Evolutionary conservation across 345 rosid species (phyloP).

Genomic region (Psidium guajava): DNA sequence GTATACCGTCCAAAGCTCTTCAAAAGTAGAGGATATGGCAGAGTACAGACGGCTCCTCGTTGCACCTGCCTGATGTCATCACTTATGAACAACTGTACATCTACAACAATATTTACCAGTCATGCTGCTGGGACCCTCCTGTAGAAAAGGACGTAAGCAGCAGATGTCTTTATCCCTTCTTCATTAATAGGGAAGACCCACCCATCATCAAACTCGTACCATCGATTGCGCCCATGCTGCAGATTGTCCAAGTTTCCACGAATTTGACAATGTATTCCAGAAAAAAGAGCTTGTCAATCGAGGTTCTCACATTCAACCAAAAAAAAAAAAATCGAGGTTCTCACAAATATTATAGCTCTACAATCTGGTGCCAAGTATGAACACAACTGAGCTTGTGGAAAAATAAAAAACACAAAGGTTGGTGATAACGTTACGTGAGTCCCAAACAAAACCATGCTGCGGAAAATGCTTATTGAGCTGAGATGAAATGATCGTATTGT

Average conservation of each 20-base stretch:
- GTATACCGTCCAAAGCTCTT: neutral
- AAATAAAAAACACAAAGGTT: neutral
- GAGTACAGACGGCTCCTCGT: neutral
- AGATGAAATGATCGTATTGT: neutral
- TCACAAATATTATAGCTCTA: neutral
- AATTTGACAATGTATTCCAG: neutral
- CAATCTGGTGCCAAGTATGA: neutral
- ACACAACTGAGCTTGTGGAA: neutral
- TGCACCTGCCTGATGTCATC: neutral
- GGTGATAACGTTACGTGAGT: neutral
- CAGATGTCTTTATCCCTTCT: conserved; percentile 44
- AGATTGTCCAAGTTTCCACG: neutral
- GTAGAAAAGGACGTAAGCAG: conserved; percentile 66
- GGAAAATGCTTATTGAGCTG: neutral
- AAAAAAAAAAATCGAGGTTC: neutral
- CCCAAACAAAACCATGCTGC: neutral
- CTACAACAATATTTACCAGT: neutral
- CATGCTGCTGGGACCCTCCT: conserved; percentile 18
- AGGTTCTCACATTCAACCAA: neutral
- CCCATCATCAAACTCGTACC: conserved; percentile 61
- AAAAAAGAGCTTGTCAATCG: neutral
- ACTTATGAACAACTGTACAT: neutral
- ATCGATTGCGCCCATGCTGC: conserved; percentile 43
- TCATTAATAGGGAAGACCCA: conserved; percentile 25
- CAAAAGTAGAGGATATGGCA: neutral